Percentiles rank a stretch among this genome's conserved stretches.
phyloP scores from a whole-genome alignment of 2,329 filamentous ascomycete species.

The Hypoxylon sp. region DNA sequence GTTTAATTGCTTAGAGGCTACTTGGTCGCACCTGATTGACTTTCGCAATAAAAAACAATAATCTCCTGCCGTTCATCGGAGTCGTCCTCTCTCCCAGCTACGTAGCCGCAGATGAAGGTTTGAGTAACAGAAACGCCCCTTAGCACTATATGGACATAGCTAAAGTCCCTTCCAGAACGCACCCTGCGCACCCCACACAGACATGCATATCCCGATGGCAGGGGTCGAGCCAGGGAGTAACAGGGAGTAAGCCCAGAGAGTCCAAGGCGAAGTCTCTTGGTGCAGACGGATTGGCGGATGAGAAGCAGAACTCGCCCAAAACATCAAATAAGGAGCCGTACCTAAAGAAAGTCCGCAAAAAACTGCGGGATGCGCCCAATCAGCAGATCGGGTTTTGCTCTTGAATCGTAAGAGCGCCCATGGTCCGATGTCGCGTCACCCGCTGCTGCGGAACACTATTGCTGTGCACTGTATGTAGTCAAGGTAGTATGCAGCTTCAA shows the following conservation, averaged over 20 bases:
- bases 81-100: conserved; percentile 39
- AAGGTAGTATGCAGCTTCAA: conserved; percentile 33
- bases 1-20: conserved; percentile 36
- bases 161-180: conserved; percentile 44
- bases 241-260: conserved; percentile 3
- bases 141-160: conserved; percentile 18
- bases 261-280: conserved; percentile 22
- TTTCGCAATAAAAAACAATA: conserved; percentile 32
- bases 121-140: conserved; percentile 42
- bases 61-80: conserved; percentile 52
- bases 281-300: conserved; percentile 40
- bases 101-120: conserved; percentile 41
- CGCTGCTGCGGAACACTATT: conserved; percentile 41
- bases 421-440: conserved; percentile 51
- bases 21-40: conserved; percentile 36
- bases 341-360: conserved; percentile 41
- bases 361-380: conserved; percentile 46
- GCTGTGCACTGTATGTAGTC: conserved; percentile 26
- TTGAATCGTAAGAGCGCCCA: conserved; percentile 33
- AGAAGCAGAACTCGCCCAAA: conserved; percentile 36
- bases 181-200: conserved; percentile 51
- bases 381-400: conserved; percentile 35
- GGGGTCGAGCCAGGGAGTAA: conserved; percentile 38
- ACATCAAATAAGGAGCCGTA: conserved; percentile 30
- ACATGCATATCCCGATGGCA: conserved; percentile 49